These are phyloP conservation scores for Clitopilus hobsonii DNA, from an alignment of 768 basidiomycete species.

Conservation along the genomic window DNA sequence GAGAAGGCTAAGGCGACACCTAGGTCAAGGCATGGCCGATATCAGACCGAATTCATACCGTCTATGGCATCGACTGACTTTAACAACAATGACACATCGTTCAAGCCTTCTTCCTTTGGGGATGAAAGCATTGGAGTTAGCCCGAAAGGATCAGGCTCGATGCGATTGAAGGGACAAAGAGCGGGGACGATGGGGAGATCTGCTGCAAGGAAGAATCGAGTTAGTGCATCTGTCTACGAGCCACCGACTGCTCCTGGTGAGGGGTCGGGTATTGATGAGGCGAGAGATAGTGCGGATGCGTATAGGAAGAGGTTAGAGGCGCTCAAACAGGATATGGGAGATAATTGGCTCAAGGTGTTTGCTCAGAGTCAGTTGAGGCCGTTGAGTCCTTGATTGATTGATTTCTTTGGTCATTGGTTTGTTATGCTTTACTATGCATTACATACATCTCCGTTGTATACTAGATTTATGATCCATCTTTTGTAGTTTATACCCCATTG, in stretches of 20 bases:
- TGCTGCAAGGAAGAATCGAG: constrained; percentile 43
- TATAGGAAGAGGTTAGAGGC: constrained; percentile 79
- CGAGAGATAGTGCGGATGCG: constrained; percentile 55
- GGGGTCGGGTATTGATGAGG: constrained; percentile 19
- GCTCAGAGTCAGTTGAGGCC: constrained; percentile 47
- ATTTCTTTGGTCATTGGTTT: background rate
- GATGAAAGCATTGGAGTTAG: constrained; percentile 6
- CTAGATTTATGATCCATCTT: background rate
- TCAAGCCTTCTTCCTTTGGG: constrained; percentile 4
- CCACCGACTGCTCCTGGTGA: constrained; percentile 24
- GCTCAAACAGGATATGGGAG: constrained; percentile 83
- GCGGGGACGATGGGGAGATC: constrained; percentile 33
- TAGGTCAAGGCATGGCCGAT: constrained; percentile 42
- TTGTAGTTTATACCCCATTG: background rate
- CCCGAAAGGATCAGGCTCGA: constrained; percentile 9
- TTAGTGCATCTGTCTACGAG: constrained; percentile 64
- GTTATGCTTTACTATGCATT: background rate
- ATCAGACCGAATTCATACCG: constrained; percentile 42
- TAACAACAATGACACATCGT: background rate
- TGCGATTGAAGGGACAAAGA: constrained; percentile 12
- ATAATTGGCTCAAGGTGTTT: constrained; percentile 83
- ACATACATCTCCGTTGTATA: background rate
- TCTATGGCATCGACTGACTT: constrained; percentile 12
- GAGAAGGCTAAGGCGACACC: constrained; percentile 10
- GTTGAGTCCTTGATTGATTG: constrained; percentile 5